phyloP scores from a whole-genome alignment of 2,329 filamentous ascomycete species.

The Didymella lethalis region DNA sequence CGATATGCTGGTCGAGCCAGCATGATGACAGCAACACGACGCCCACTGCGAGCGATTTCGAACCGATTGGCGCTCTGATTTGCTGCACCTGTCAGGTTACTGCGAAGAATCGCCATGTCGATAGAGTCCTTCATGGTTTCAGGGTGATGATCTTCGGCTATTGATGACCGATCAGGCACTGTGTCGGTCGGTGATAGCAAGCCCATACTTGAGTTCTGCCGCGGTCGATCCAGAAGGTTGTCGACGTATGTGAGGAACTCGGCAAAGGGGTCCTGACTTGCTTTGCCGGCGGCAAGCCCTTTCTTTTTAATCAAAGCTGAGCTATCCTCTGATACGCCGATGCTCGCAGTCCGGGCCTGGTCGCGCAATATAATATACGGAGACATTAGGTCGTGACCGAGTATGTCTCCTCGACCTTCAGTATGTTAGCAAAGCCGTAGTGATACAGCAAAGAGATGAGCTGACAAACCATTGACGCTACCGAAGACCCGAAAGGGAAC shows the following conservation, averaged over 20 bases:
- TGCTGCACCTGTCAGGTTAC: conserved; percentile 65
- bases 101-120: conserved; percentile 84
- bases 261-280: conserved; percentile 54
- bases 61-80: conserved; percentile 90
- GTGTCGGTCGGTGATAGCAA: conserved; percentile 78
- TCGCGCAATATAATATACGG: conserved; percentile 91
- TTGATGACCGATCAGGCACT: conserved; percentile 55
- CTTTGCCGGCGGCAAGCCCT: conserved; percentile 28
- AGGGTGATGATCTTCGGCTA: conserved; percentile 64
- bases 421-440: conserved; percentile 27
- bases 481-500: conserved; percentile 92
- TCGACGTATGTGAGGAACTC: conserved; percentile 60
- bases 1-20: conserved; percentile 88
- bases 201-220: conserved; percentile 54
- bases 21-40: conserved; percentile 88
- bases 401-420: conserved; percentile 76
- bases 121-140: conserved; percentile 80
- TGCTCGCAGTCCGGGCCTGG: conserved; percentile 66
- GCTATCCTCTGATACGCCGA: conserved; percentile 38
- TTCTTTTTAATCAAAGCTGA: conserved; percentile 34
- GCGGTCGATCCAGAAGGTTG: conserved; percentile 49
- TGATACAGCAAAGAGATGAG: not conserved
- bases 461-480: conserved; percentile 75
- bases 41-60: conserved; percentile 91
- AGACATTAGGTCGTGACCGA: conserved; percentile 92